Evolutionary conservation across 2,329 filamentous ascomycete species (phyloP), one percentile per base, ranked within the genome.

Genomic region (Penicillium hordei): DNA sequence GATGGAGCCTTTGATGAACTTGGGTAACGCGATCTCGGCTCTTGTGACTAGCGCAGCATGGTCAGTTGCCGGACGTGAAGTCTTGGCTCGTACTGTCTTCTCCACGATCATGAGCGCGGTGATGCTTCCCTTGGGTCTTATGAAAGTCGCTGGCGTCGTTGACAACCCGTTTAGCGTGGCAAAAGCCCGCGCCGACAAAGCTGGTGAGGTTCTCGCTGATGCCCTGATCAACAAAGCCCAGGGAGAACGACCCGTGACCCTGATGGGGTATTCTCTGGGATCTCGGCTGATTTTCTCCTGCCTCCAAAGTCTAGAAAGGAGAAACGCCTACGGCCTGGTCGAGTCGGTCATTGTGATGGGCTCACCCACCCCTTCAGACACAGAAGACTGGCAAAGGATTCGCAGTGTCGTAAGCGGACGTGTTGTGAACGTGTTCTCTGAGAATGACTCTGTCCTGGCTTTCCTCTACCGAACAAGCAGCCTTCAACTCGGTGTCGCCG

Each of bases 391-490:
- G 93, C 83, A 87, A 44, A 80, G 85, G 38, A 85, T 96, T 64
- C 85, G 91, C 31, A 86, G 84, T 44, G 90, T 93, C 0, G 91
- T 96, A 0, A 85, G 88, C 1, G 92, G 93, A 2, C 84, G 89
- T 57, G 82, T 96, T 8, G 89, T 96, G 66, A 97, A 97, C 66
- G 91, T 93, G 9, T 96, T 89, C 75, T 93, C 90, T 1, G 86
- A 88, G 52, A 93, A 94, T 59, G 93, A 97, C 74, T 90, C 91
- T 68, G 86, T 97, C 33, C 85, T 97, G 1, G 92, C 86, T 1
- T 93, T 96, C 70, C 79, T 96, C 19, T 96, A 97, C 72, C 86
- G 93, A 44, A 88, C 91, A 2, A 91, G 89, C 40, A 92, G 88
- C 58, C 83, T 96, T 29, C 89, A 94, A 62, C 83, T 90, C 40